These are phyloP conservation scores for Rubus idaeus DNA, from an alignment of 306 rosid genomes.

Conservation along the genomic window DNA sequence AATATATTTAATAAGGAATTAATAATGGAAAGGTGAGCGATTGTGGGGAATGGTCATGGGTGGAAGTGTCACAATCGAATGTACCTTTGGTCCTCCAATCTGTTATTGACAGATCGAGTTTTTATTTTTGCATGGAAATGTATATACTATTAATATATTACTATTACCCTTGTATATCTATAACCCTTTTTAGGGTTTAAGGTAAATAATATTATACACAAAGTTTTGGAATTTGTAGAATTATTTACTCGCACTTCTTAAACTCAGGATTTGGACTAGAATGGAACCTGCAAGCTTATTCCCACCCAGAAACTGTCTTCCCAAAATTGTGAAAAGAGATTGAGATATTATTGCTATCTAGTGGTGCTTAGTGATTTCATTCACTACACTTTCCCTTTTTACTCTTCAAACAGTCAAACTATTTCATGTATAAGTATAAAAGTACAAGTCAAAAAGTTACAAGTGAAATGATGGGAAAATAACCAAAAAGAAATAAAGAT, in stretches of 20 bases:
- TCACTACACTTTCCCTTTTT: neutral
- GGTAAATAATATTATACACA: neutral
- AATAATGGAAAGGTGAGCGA: conserved; percentile 49
- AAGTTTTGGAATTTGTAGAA: neutral
- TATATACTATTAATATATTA: neutral
- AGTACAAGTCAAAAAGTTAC: neutral
- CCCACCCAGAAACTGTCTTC: neutral
- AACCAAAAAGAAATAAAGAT: neutral
- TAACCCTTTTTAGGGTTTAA: neutral
- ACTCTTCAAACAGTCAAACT: conserved; percentile 7
- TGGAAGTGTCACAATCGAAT: conserved; percentile 77
- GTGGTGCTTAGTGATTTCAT: neutral
- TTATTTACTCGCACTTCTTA: neutral
- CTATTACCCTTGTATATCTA: neutral
- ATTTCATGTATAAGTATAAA: neutral
- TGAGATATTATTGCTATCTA: neutral
- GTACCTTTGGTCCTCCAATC: conserved; percentile 58
- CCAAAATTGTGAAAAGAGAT: conserved; percentile 13
- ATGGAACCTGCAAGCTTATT: conserved; percentile 3
- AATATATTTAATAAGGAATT: conserved; percentile 23
- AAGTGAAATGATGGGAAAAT: conserved; percentile 12
- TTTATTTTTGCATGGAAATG: conserved; percentile 33
- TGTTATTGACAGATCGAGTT: conserved; percentile 28
- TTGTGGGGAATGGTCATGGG: conserved; percentile 67
- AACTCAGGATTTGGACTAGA: neutral